These are phyloP conservation scores for Camellia oleifera DNA, from an alignment of 179 eudicot species.

Conservation along the genomic window DNA sequence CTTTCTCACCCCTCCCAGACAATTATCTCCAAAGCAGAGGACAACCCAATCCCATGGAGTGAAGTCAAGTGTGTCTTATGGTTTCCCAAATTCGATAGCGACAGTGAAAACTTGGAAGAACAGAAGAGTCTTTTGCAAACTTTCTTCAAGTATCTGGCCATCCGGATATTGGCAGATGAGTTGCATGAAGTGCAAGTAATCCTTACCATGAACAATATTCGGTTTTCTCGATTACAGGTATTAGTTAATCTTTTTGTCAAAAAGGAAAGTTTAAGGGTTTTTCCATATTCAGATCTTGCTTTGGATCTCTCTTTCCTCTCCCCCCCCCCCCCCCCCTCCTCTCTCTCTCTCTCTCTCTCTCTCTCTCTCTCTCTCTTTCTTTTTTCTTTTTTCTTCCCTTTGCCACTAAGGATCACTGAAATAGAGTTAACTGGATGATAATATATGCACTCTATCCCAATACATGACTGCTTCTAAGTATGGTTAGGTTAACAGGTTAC, in stretches of 20 bases:
- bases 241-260: not conserved
- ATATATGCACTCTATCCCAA: not conserved
- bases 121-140: slow-evolving; percentile 44
- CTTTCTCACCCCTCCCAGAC: slow-evolving; percentile 45
- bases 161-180: slow-evolving; percentile 55
- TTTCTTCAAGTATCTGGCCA: slow-evolving; percentile 60
- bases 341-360: not conserved
- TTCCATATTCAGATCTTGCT: not conserved
- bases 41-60: slow-evolving; percentile 58
- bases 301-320: not conserved
- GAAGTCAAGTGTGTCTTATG: slow-evolving; percentile 64
- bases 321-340: not conserved
- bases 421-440: not conserved
- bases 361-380: not conserved
- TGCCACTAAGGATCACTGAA: not conserved
- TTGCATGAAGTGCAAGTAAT: slow-evolving; percentile 51
- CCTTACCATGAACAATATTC: slow-evolving; percentile 69
- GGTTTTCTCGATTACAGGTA: slow-evolving; percentile 91
- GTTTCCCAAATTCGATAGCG: slow-evolving; percentile 52
- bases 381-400: not conserved
- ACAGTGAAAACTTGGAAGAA: slow-evolving; percentile 39
- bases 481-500: not conserved
- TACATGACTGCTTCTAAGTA: not conserved
- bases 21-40: slow-evolving; percentile 35
- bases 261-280: no score